phyloP scores from a whole-genome alignment of 2,329 filamentous ascomycete species.

The Colletotrichum tabaci region DNA sequence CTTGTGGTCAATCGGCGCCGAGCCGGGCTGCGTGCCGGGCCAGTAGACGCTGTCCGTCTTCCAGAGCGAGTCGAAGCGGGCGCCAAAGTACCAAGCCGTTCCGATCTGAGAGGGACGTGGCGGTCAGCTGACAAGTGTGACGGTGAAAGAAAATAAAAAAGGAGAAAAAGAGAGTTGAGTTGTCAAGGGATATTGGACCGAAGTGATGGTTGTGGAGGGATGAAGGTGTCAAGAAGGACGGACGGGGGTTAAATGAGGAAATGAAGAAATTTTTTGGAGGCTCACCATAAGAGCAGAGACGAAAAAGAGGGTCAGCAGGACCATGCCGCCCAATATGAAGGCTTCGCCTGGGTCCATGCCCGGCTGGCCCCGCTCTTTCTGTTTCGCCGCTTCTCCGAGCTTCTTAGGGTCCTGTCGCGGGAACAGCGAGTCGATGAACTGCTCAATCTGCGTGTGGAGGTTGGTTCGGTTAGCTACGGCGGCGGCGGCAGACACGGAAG shows the following conservation, averaged over 20 bases:
- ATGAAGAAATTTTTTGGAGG: slow-evolving; percentile 31
- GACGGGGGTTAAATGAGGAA: not conserved
- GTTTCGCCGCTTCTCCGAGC: slow-evolving; percentile 58
- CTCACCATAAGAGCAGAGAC: slow-evolving; percentile 85
- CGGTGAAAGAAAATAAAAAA: too few relatives aligned
- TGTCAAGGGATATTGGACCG: not conserved
- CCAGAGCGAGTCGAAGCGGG: slow-evolving; percentile 76
- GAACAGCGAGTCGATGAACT: slow-evolving; percentile 95
- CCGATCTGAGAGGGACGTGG: slow-evolving; percentile 71
- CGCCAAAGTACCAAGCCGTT: slow-evolving; percentile 84
- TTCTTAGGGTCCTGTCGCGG: slow-evolving; percentile 83
- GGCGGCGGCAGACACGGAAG: slow-evolving; percentile 20
- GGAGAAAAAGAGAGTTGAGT: not conserved
- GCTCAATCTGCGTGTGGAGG: slow-evolving; percentile 78
- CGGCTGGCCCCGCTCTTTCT: slow-evolving; percentile 58
- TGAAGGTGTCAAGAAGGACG: not conserved
- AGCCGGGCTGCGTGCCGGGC: slow-evolving; percentile 36
- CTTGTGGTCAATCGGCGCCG: slow-evolving; percentile 38
- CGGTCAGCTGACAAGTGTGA: not conserved
- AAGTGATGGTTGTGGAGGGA: not conserved
- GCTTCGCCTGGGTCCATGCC: slow-evolving; percentile 71
- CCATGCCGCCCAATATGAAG: slow-evolving; percentile 76
- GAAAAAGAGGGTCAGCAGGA: slow-evolving; percentile 77
- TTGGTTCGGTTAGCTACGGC: slow-evolving; percentile 40
- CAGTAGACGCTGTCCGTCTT: slow-evolving; percentile 40